Evolutionary conservation across 768 basidiomycete species (phyloP), one percentile per base, ranked within the genome.

Genomic region (Termitomyces sp.): DNA sequence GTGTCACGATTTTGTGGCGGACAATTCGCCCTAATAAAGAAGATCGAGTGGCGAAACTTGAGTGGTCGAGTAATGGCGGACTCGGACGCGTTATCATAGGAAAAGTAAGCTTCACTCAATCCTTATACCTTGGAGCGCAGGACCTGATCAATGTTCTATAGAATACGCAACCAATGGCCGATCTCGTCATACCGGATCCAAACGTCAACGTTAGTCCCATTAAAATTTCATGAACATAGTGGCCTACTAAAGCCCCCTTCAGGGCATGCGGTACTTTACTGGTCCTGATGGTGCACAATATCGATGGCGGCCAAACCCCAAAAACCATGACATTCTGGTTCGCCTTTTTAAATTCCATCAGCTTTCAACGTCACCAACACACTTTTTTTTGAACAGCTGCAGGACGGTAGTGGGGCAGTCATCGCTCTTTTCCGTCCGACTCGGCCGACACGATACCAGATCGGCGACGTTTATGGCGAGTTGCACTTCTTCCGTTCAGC

Each of bases 401-500:
- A 87, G 75, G 91, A 93, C 71, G 75, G 81, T 49, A 81, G 79
- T 64, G 84, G 82, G 63, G 82, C 78, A 62, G 78, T 86, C 59
- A 86, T 94, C 64, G 91, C 91, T 40, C 87, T 89, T 73, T 91
- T 88, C 79, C 87, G 86, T 53, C 88, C 87, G 56, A 88, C 85
- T 61, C 83, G 86, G 67, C 84, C 84, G 61, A 88, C 87, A 57
- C 87, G 88, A 64, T 93, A 90, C 78, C 88, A 89, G 70, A 82
- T 93, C 64, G 91, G 91, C 62, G 91, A 93, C 69, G 91, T 93
- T 38, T 88, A 87, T 70, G 89, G 89, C 62, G 91, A 94, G 69
- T 79, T 94, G 63, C 90, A 92, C 69, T 91, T 92, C 71, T 77
- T 89, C 71, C 87, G 88, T 68, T 80, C 76, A 53, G 90, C 88